These are phyloP conservation scores for Phytopythium kandeliae DNA, from an alignment of 352 stramenopile genomes.

Conservation along the genomic window DNA sequence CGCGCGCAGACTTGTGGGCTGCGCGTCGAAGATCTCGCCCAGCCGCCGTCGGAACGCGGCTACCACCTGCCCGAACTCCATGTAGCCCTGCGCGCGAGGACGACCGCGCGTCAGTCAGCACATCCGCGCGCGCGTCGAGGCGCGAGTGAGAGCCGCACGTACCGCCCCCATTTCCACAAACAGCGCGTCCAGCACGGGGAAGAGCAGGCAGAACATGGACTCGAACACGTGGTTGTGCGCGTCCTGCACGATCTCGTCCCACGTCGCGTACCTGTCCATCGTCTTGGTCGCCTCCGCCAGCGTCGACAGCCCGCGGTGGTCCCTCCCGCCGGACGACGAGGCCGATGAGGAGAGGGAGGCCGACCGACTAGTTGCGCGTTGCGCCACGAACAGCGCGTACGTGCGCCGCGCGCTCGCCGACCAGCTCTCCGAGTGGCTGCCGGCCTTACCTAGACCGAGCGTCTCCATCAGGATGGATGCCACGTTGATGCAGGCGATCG, in stretches of 20 bases:
- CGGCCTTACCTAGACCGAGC: slow-evolving; percentile 71
- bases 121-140: not conserved
- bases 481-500: slow-evolving; percentile 85
- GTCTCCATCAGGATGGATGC: slow-evolving; percentile 64
- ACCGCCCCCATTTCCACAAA: slow-evolving; percentile 87
- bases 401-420: slow-evolving; percentile 69
- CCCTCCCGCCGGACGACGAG: not conserved
- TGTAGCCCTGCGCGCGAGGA: slow-evolving; percentile 60
- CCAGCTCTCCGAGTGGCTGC: slow-evolving; percentile 68
- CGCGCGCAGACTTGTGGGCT: slow-evolving; percentile 53
- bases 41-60: slow-evolving; percentile 60
- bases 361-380: slow-evolving; percentile 30
- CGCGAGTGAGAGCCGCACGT: slow-evolving; percentile 13
- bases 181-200: slow-evolving; percentile 72
- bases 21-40: slow-evolving; percentile 63
- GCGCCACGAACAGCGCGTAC: slow-evolving; percentile 63
- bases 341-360: not conserved
- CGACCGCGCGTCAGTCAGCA: not conserved
- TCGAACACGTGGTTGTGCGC: slow-evolving; percentile 81
- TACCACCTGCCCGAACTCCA: slow-evolving; percentile 85
- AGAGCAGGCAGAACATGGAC: slow-evolving; percentile 79
- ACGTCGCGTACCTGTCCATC: slow-evolving; percentile 45
- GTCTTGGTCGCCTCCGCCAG: slow-evolving; percentile 1
- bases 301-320: slow-evolving; percentile 3
- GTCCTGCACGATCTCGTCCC: slow-evolving; percentile 69